A percentile compares a stretch with the other conserved stretches of the same genome.
Evolutionary conservation across 2,329 filamentous ascomycete genomes (phyloP).

Genomic region (Phialophora expanda): DNA sequence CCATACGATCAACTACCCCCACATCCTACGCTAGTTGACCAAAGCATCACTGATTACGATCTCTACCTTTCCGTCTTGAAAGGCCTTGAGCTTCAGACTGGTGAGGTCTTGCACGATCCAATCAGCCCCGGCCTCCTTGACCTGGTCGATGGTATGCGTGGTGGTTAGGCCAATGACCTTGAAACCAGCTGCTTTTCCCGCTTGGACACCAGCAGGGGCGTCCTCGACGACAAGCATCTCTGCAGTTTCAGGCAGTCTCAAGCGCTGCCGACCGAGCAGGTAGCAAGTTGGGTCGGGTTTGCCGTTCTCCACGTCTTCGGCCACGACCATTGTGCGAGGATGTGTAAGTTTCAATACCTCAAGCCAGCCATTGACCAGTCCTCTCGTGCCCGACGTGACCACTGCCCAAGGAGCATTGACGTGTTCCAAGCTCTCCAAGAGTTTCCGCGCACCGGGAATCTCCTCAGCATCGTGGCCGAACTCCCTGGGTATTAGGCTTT

Average conservation of each 20-base stretch:
- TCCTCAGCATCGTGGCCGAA: conserved; percentile 80
- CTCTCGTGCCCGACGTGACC: conserved; percentile 71
- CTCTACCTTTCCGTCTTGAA: conserved; percentile 28
- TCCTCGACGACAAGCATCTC: conserved; percentile 82
- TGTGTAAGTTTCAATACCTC: conserved; percentile 67
- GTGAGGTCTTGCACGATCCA: conserved; percentile 82
- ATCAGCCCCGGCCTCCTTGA: conserved; percentile 78
- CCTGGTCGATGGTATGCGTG: conserved; percentile 75
- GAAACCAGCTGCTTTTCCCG: conserved; percentile 85
- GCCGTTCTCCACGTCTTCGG: conserved; percentile 74
- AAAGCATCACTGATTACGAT: conserved; percentile 36
- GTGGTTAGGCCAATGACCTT: conserved; percentile 83
- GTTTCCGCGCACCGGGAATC: conserved; percentile 77
- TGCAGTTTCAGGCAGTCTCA: conserved; percentile 56
- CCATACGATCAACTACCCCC: neutral
- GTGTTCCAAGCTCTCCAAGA: conserved; percentile 70
- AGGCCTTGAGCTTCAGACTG: conserved; percentile 66
- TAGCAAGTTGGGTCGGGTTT: conserved; percentile 82
- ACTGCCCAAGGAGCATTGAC: conserved; percentile 79
- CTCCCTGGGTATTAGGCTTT: conserved; percentile 75
- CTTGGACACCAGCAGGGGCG: conserved; percentile 80
- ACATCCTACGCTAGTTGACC: conserved; percentile 17
- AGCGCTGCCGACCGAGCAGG: conserved; percentile 66
- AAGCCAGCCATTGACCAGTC: conserved; percentile 74
- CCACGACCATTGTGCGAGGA: conserved; percentile 71